phyloP scores from a whole-genome alignment of 768 basidiomycete genomes.

The Mycena vulgaris region DNA sequence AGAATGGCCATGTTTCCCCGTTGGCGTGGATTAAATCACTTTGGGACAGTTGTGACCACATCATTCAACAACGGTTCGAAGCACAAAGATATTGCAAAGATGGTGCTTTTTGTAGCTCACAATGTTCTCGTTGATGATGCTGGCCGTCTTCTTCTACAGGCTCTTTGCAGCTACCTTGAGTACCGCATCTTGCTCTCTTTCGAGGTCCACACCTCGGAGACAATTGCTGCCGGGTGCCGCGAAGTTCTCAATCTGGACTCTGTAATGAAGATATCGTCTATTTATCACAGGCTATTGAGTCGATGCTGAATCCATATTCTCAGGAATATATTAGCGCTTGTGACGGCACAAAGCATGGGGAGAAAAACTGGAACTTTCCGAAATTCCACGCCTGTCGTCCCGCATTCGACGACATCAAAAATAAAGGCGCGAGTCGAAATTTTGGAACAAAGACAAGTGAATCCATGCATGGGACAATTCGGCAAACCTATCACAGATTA shows the following conservation, averaged over 20 bases:
- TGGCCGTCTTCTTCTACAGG: too few relatives aligned
- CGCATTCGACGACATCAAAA: slow-evolving; percentile 32
- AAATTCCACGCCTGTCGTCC: slow-evolving; percentile 16
- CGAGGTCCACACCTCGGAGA: slow-evolving; percentile 53
- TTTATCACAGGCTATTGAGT: too few relatives aligned
- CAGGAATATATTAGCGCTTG: slow-evolving; percentile 5
- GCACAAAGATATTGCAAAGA: slow-evolving; percentile 52
- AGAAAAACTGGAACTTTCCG: slow-evolving; percentile 44
- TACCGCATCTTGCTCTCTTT: slow-evolving; percentile 48
- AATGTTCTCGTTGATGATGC: too few relatives aligned
- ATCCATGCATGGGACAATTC: too few relatives aligned
- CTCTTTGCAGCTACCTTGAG: slow-evolving; percentile 49
- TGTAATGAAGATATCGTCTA: slow-evolving; percentile 42
- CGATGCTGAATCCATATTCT: not conserved
- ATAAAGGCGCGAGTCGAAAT: slow-evolving; percentile 34
- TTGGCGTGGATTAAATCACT: slow-evolving; percentile 51
- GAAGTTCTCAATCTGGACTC: slow-evolving; percentile 39
- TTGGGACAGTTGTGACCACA: too few relatives aligned
- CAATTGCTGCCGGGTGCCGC: too few relatives aligned
- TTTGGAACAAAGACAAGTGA: too few relatives aligned
- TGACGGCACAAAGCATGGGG: not conserved
- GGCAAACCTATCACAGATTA: too few relatives aligned
- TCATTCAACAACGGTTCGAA: slow-evolving; percentile 54
- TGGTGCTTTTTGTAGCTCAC: slow-evolving; percentile 49
- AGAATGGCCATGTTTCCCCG: slow-evolving; percentile 46